Conservation (phyloP, 2,329 filamentous ascomycete species). For the Phyllosticta paracitricarpa region DNA sequence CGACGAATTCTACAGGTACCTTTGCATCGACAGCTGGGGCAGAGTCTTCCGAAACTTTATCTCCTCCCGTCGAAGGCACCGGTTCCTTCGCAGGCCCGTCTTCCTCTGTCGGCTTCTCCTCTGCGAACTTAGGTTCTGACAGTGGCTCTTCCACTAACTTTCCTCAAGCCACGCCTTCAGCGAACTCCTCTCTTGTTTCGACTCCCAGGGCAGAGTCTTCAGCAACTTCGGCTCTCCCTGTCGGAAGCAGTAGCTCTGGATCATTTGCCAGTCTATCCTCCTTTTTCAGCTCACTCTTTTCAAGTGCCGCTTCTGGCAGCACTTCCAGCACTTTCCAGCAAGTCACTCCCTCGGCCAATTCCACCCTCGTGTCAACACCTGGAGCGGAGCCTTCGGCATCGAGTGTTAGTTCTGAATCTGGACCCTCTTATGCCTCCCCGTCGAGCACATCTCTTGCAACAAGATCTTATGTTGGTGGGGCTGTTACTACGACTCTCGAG, state of each 20-base stretch:
- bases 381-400: background rate
- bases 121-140: too few relatives aligned
- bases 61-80: too few relatives aligned
- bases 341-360: background rate
- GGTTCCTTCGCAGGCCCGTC: too few relatives aligned
- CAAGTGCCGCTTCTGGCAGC: background rate
- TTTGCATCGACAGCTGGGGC: background rate
- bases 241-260: background rate
- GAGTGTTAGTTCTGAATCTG: background rate
- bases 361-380: background rate
- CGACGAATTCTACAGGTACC: background rate
- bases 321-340: background rate
- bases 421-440: background rate
- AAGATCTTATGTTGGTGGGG: background rate
- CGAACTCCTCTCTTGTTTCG: too few relatives aligned
- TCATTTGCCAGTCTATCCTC: background rate
- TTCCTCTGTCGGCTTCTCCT: too few relatives aligned
- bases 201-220: too few relatives aligned
- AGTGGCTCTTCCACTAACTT: too few relatives aligned
- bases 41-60: too few relatives aligned
- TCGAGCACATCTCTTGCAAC: background rate
- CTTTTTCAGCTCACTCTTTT: background rate
- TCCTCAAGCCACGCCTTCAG: too few relatives aligned
- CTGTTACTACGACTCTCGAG: background rate
- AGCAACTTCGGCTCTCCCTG: too few relatives aligned